Percentiles rank a stretch among this genome's conserved stretches.
Conservation (phyloP, 306 rosid species). For the Lathyrus sativus region DNA sequence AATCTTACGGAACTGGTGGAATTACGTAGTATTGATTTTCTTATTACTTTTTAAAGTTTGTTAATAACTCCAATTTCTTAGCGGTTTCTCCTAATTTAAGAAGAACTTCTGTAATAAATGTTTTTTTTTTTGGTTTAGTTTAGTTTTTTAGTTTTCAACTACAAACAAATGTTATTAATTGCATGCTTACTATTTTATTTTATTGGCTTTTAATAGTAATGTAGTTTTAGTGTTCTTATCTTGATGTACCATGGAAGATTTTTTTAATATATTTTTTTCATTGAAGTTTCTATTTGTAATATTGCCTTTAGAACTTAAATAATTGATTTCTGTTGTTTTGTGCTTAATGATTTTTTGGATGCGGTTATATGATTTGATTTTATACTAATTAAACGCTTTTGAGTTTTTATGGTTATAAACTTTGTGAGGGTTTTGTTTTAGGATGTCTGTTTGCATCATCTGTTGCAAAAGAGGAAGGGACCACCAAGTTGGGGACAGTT, state of each 20-base stretch:
- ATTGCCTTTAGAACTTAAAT: background rate
- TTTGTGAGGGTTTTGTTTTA: conserved; percentile 17
- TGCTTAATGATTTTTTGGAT: background rate
- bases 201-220: background rate
- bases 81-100: background rate
- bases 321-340: background rate
- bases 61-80: background rate
- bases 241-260: background rate
- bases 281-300: background rate
- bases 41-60: background rate
- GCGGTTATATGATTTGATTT: background rate
- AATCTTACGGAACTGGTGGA: background rate
- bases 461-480: conserved; percentile 78
- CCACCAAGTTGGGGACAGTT: conserved; percentile 86
- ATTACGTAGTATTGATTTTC: background rate
- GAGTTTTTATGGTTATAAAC: conserved; percentile 34
- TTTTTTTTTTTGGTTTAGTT: background rate
- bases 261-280: too few relatives aligned
- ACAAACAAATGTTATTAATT: background rate
- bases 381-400: background rate
- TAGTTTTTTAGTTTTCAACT: conserved; percentile 4
- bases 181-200: background rate
- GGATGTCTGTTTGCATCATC: conserved; percentile 84
- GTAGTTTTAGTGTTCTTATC: background rate
- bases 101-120: background rate